Evolutionary conservation across 352 stramenopile species (phyloP).

Genomic region (Aphanomyces cochlioides): DNA sequence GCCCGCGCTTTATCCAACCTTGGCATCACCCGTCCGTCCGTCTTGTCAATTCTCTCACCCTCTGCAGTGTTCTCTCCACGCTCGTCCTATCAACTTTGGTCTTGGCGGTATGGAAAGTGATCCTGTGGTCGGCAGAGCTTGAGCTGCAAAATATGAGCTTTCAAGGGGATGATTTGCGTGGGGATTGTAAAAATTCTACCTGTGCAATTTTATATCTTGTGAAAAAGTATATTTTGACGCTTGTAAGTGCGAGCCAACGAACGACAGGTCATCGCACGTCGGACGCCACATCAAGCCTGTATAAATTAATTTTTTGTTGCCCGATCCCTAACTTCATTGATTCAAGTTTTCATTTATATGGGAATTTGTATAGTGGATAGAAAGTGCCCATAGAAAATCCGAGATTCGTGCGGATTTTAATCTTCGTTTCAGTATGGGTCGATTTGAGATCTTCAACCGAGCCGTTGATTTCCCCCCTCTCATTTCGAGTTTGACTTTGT

Average conservation of each 20-base stretch:
- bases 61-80: too few species aligned
- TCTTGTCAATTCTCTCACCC: too few species aligned
- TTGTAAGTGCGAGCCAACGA: not conserved
- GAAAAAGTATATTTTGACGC: conserved; percentile 8
- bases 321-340: conserved; percentile 11
- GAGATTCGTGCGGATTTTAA: not conserved
- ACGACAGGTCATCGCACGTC: conserved; percentile 4
- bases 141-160: too few species aligned
- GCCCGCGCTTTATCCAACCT: too few species aligned
- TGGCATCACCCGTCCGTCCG: too few species aligned
- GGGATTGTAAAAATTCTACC: too few species aligned
- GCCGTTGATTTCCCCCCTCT: conserved; percentile 7
- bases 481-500: conserved; percentile 31
- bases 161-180: too few species aligned
- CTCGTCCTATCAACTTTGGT: too few species aligned
- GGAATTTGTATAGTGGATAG: conserved; percentile 12
- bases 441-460: conserved; percentile 12
- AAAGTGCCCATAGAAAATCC: conserved; percentile 9
- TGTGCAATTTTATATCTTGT: conserved; percentile 11
- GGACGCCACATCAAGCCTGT: conserved; percentile 12
- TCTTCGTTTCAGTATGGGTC: conserved; percentile 3
- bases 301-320: not conserved
- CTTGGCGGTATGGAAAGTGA: too few species aligned
- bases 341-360: not conserved
- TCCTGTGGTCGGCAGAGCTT: too few species aligned